Base-by-base conservation (phyloP, 2,329 filamentous ascomycete species). In the Calonectria montana region DNA sequence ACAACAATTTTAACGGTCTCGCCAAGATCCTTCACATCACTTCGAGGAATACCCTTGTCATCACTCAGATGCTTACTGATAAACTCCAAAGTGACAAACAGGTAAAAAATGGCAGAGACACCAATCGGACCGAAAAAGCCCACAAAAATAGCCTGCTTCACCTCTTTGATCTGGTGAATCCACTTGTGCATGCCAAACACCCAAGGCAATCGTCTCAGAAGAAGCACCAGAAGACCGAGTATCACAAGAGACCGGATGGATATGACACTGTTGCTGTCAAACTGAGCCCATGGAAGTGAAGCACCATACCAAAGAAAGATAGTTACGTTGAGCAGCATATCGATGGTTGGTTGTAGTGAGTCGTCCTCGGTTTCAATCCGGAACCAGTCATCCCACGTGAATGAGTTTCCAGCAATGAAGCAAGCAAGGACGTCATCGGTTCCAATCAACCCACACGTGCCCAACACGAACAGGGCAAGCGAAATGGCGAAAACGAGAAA, bases 371-470 rank as follows among this genome's bases (percentile, higher is more conserved):
- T 98, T 82, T 97, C 94, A 1, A 96, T 86, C 0, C 96, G 93
- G 83, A 98, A 98, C 95, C 94, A 97, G 83, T 97, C 95, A 81
- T 97, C 95, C 91, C 94, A 96, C 0, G 94, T 97, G 76, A 98
- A 97, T 1, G 90, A 91, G 79, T 97, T 98, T 1, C 96, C 96
- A 2, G 96, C 96, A 77, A 98, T 92, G 80, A 98, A 98, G 84
- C 95, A 97, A 1, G 96, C 95, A 8, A 98, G 87, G 1, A 98
- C 93, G 79, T 98, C 96, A 80, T 98, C 95, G 41, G 92, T 96
- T 1, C 95, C 95, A 61, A 97, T 89, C 87, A 98, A 89, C 2
- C 95, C 95, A 73, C 94, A 96, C 0, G 95, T 97, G 0, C 95
- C 95, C 0, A 94, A 89, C 65, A 97, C 94, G 80, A 98, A 98